Base-by-base conservation (phyloP, 2,329 filamentous ascomycete species). In the Fusarium cicatricum region DNA sequence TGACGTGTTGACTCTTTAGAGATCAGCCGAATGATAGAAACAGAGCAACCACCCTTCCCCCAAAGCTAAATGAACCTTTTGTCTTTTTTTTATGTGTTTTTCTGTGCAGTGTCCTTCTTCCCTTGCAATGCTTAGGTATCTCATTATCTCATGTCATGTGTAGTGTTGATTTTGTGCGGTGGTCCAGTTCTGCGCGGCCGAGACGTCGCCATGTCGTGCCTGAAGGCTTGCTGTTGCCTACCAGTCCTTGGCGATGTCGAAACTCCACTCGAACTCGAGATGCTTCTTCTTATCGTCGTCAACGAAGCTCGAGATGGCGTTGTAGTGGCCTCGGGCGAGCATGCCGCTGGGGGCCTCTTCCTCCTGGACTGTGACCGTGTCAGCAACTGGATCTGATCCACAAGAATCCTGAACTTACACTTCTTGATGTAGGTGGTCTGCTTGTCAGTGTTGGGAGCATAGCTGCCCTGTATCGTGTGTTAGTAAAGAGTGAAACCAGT, bases 221-320 rank as follows among this genome's bases (percentile, higher is more conserved):
- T 26, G 41, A 49, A 40, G 32, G 10, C 32, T 15, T 28, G 28
- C 15, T 23, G 43, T 28, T 17, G 29, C 68, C 66, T 87, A 91
- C 95, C 95, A 98, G 74, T 97, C 91, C 85, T 98, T 99, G 78
- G 90, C 85, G 75, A 99, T 97, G 72, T 97, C 90, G 71, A 99
- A 98, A 59, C 89, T 87, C 95, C 95, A 99, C 71, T 96, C 90
- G 76, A 99, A 99, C 74, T 89, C 83, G 62, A 99, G 82, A 77
- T 99, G 93, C 62, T 85, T 88, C 77, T 92, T 88, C 75, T 95
- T 89, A 79, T 99, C 95, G 71, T 99, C 95, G 74, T 99, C 95
- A 60, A 97, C 85, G 75, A 99, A 99, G 77, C 87, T 92, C 65
- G 92, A 97, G 58, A 88, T 78, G 61, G 93, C 93, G 58, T 90